phyloP scores from a whole-genome alignment of 73 alveolate species.

The Paramecium caudatum region DNA sequence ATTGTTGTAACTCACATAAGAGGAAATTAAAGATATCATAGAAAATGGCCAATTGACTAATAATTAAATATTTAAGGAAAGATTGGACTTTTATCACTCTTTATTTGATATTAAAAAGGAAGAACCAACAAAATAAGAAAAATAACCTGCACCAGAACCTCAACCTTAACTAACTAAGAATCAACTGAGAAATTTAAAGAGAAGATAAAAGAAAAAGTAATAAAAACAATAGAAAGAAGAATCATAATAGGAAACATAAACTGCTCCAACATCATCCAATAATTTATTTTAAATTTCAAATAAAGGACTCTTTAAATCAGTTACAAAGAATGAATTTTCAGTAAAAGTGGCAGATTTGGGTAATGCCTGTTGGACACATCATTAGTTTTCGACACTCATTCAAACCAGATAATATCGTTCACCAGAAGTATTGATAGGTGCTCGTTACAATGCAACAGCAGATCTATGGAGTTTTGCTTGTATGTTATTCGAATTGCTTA shows the following conservation, averaged over 20 bases:
- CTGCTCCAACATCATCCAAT: too few species aligned
- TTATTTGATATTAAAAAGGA: conserved; percentile 63
- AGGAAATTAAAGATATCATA: conserved; percentile 67
- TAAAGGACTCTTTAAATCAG: conserved; percentile 11
- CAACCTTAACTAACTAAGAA: conserved; percentile 8
- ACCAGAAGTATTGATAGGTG: conserved; percentile 99
- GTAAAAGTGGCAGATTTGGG: conserved; percentile 96
- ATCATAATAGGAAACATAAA: too few species aligned
- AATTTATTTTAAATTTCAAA: not conserved
- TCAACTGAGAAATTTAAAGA: conserved; percentile 9
- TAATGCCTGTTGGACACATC: conserved; percentile 96
- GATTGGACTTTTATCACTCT: conserved; percentile 68
- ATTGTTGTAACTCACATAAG: conserved; percentile 66
- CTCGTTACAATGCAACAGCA: conserved; percentile 94
- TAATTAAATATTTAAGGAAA: conserved; percentile 58
- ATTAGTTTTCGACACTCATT: conserved; percentile 92
- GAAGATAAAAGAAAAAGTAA: conserved; percentile 62
- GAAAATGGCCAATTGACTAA: conserved; percentile 73
- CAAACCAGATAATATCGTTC: conserved; percentile 97
- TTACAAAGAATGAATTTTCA: conserved; percentile 72
- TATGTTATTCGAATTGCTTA: conserved; percentile 96
- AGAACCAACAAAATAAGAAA: not conserved
- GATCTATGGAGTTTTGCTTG: conserved; percentile 98
- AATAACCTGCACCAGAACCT: not conserved
- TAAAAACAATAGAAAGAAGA: conserved; percentile 7